A percentile compares a stretch with the other conserved stretches of the same genome.
Conservation (phyloP, 2,329 filamentous ascomycete genomes). For the Colletotrichum sp. region DNA sequence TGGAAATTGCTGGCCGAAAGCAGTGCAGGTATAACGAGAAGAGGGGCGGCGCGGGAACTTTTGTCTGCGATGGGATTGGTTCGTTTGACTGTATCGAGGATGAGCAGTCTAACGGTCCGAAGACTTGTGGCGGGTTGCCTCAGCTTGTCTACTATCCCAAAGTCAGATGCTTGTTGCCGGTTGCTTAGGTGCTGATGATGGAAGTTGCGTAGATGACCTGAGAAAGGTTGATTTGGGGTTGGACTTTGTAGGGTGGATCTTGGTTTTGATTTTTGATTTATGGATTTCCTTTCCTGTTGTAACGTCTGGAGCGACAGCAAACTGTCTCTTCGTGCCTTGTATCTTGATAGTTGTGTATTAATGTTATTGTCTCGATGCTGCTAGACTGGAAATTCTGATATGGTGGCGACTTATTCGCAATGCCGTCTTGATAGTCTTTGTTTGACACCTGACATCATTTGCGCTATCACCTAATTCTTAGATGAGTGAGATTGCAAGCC, state of each 20-base stretch:
- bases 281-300: background rate
- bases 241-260: accelerated
- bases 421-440: background rate
- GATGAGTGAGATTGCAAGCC: background rate
- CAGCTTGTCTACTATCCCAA: background rate
- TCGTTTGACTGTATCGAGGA: background rate
- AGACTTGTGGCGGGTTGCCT: background rate
- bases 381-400: background rate
- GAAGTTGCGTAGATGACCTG: background rate
- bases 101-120: background rate
- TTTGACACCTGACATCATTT: background rate
- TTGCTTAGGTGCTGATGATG: background rate
- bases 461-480: too few species aligned
- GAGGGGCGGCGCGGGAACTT: background rate
- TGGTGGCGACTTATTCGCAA: background rate
- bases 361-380: background rate
- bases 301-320: background rate
- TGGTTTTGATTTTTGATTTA: background rate
- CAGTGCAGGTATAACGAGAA: background rate
- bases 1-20: background rate
- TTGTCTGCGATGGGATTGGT: background rate
- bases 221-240: background rate
- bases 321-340: background rate
- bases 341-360: background rate
- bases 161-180: background rate